Evolutionary conservation across 768 basidiomycete genomes (phyloP).

Genomic region (Pholiota microspora): DNA sequence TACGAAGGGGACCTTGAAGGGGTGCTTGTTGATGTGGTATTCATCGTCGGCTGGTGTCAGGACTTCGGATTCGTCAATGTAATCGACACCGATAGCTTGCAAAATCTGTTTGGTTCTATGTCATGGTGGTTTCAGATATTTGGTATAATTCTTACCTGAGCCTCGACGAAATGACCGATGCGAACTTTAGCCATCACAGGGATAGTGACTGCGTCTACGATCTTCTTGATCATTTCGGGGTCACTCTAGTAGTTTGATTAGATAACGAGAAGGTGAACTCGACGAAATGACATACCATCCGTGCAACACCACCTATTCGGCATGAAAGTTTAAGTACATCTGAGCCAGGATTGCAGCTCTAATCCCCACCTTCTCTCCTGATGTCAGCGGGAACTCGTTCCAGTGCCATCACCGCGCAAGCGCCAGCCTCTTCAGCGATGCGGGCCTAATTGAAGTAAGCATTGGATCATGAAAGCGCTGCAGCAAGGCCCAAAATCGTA

Average conservation of each 20-base stretch:
- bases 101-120: slow-evolving; percentile 58
- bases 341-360: not conserved
- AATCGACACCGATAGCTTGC: slow-evolving; percentile 93
- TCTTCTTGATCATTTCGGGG: slow-evolving; percentile 95
- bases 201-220: slow-evolving; percentile 92
- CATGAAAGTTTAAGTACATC: slow-evolving; percentile 1
- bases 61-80: slow-evolving; percentile 94
- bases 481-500: slow-evolving; percentile 9
- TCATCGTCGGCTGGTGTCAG: slow-evolving; percentile 95
- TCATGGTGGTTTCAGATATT: not conserved
- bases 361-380: slow-evolving; percentile 57
- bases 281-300: slow-evolving; percentile 67
- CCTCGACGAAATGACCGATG: slow-evolving; percentile 98
- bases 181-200: slow-evolving; percentile 97
- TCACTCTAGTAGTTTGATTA: slow-evolving; percentile 62
- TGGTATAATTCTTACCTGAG: slow-evolving; percentile 56
- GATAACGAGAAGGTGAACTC: slow-evolving; percentile 10
- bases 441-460: slow-evolving; percentile 60
- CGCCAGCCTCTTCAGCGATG: slow-evolving; percentile 96
- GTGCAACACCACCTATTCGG: slow-evolving; percentile 74
- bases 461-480: slow-evolving; percentile 8
- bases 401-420: slow-evolving; percentile 96
- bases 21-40: slow-evolving; percentile 96
- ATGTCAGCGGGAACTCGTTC: slow-evolving; percentile 97
- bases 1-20: slow-evolving; percentile 93